phyloP scores from a whole-genome alignment of 345 rosid species.

The Leavenworthia alabamica region DNA sequence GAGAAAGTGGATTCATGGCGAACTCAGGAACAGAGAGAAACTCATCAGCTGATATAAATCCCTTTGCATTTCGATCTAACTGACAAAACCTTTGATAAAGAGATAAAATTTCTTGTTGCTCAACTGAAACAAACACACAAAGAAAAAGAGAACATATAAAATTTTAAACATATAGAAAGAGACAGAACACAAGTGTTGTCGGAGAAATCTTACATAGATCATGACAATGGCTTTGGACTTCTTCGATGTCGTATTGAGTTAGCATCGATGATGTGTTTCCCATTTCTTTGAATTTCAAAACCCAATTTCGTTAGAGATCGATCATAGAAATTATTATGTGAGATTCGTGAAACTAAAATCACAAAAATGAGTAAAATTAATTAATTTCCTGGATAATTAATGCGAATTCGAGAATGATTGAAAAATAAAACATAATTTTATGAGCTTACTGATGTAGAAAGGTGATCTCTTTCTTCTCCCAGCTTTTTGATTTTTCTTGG shows the following conservation, averaged over 20 bases:
- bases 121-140: slow-evolving; percentile 40
- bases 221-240: slow-evolving; percentile 72
- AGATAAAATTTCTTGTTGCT: slow-evolving; percentile 81
- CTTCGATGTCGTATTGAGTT: slow-evolving; percentile 91
- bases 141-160: background rate
- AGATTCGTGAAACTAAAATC: background rate
- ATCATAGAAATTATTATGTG: background rate
- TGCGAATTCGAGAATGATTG: background rate
- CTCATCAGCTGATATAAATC: slow-evolving; percentile 78
- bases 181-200: background rate
- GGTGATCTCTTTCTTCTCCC: slow-evolving; percentile 8
- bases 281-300: slow-evolving; percentile 29
- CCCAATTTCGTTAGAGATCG: background rate
- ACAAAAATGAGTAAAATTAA: background rate
- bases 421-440: background rate
- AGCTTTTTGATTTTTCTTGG: background rate
- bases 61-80: slow-evolving; percentile 65
- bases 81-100: slow-evolving; percentile 80
- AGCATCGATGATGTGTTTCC: slow-evolving; percentile 87
- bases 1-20: slow-evolving; percentile 84
- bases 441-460: slow-evolving; percentile 8
- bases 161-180: too few species aligned
- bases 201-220: slow-evolving; percentile 40
- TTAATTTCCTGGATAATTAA: background rate
- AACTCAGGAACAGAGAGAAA: slow-evolving; percentile 82